phyloP scores from a whole-genome alignment of 1,284 basidiomycete genomes.

The Puccinia brachypodii region DNA sequence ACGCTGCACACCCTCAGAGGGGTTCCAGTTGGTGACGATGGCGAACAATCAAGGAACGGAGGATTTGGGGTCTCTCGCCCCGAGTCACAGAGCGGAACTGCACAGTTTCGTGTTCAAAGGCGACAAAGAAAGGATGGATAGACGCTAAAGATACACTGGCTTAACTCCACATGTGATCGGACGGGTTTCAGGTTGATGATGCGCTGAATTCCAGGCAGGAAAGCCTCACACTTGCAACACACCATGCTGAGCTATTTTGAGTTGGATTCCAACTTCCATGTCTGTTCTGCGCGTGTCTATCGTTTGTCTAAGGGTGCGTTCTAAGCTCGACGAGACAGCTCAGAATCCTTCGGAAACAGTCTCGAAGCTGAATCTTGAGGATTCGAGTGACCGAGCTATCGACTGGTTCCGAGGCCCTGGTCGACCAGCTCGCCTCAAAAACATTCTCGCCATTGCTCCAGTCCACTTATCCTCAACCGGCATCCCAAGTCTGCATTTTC shows the following conservation, averaged over 20 bases:
- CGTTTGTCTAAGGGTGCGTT: not conserved
- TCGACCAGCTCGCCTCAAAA: not conserved
- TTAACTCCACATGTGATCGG: not conserved
- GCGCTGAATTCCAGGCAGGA: not conserved
- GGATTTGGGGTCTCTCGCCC: not conserved
- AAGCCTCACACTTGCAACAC: not conserved
- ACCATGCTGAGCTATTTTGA: not conserved
- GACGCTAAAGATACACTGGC: not conserved
- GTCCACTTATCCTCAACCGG: not conserved
- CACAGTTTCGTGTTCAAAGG: not conserved
- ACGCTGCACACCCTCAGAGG: not conserved
- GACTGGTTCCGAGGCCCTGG: not conserved
- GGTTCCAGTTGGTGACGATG: not conserved
- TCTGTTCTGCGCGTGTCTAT: not conserved
- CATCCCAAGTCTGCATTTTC: not conserved
- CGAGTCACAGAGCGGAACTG: not conserved
- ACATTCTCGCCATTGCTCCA: not conserved
- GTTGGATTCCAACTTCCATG: too few species aligned
- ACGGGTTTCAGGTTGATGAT: not conserved
- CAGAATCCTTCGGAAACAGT: not conserved
- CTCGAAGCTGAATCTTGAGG: not conserved
- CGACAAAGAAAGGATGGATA: constrained; percentile 1
- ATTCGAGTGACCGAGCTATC: not conserved
- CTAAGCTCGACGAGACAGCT: not conserved
- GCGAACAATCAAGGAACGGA: not conserved